phyloP scores from a whole-genome alignment of 306 rosid genomes.

The Luffa acutangula region DNA sequence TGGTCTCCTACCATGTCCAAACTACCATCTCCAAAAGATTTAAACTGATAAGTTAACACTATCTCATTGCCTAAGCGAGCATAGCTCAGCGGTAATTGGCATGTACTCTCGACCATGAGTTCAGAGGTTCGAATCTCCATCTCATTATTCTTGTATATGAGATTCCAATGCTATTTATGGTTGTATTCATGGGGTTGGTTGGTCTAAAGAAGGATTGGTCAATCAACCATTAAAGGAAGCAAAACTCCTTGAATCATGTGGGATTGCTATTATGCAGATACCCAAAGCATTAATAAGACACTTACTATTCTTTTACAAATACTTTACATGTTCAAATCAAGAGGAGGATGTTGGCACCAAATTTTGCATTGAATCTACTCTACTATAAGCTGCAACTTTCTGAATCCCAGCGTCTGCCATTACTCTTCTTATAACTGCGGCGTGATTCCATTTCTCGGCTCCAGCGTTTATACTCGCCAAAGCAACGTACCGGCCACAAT shows the following conservation, averaged over 20 bases:
- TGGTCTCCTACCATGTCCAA: no score
- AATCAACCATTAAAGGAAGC: neutral
- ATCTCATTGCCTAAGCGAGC: no score
- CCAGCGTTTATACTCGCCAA: slow-evolving; percentile 60
- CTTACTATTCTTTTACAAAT: neutral
- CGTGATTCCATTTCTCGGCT: slow-evolving; percentile 63
- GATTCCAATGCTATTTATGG: neutral
- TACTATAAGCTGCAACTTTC: slow-evolving; percentile 59
- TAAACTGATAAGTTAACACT: no score
- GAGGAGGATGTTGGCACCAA: neutral
- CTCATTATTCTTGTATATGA: neutral
- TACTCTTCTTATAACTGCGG: slow-evolving; percentile 44
- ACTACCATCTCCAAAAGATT: no score
- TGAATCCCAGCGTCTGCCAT: slow-evolving; percentile 47
- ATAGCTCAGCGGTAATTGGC: no score
- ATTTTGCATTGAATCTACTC: slow-evolving; percentile 20
- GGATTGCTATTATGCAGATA: neutral
- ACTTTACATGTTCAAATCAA: neutral
- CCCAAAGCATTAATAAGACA: slow-evolving; percentile 1
- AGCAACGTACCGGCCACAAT: slow-evolving; percentile 39
- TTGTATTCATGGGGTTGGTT: neutral
- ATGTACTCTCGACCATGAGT: no score
- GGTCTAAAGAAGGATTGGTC: neutral
- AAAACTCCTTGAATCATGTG: neutral
- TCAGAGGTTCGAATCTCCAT: no score